phyloP scores from a whole-genome alignment of 371 early-diverging fungal genomes.

The Saksenaea oblongispora region DNA sequence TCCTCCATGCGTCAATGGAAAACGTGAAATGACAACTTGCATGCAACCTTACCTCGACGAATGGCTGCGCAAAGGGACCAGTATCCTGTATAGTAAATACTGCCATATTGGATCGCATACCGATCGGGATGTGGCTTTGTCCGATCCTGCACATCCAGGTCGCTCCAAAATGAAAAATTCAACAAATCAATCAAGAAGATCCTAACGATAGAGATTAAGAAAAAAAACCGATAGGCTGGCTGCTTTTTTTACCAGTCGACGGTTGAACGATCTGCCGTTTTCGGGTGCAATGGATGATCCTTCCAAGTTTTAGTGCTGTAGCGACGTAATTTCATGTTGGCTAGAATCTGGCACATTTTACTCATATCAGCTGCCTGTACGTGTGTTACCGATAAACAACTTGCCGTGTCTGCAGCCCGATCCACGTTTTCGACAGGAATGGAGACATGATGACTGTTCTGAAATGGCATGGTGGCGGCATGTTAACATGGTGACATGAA shows the following conservation, averaged over 20 bases:
- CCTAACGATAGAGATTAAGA: conserved; percentile 15
- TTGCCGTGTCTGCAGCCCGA: conserved; percentile 57
- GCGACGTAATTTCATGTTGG: conserved; percentile 59
- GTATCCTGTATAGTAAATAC: conserved; percentile 75
- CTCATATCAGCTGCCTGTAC: neutral
- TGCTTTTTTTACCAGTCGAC: conserved; percentile 60
- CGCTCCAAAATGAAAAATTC: conserved; percentile 92
- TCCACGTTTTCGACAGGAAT: conserved; percentile 61
- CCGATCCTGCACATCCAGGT: conserved; percentile 53
- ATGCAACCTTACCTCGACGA: conserved; percentile 57
- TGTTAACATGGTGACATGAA: neutral
- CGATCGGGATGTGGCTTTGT: conserved; percentile 52
- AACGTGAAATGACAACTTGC: neutral
- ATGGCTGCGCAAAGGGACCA: conserved; percentile 86
- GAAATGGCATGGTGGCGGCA: conserved; percentile 10
- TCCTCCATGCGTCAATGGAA: no score
- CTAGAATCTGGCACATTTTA: conserved; percentile 43
- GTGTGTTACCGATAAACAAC: neutral
- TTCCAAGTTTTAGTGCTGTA: conserved; percentile 80
- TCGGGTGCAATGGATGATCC: conserved; percentile 72
- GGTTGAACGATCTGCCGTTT: conserved; percentile 53
- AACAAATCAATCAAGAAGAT: conserved; percentile 84
- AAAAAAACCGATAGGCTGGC: neutral
- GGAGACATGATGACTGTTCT: conserved; percentile 64
- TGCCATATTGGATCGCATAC: conserved; percentile 67